A percentile compares a stretch with the other conserved stretches of the same genome.
Evolutionary conservation across 1,284 basidiomycete species (phyloP).

Genomic region (Neonothopanus nambi): DNA sequence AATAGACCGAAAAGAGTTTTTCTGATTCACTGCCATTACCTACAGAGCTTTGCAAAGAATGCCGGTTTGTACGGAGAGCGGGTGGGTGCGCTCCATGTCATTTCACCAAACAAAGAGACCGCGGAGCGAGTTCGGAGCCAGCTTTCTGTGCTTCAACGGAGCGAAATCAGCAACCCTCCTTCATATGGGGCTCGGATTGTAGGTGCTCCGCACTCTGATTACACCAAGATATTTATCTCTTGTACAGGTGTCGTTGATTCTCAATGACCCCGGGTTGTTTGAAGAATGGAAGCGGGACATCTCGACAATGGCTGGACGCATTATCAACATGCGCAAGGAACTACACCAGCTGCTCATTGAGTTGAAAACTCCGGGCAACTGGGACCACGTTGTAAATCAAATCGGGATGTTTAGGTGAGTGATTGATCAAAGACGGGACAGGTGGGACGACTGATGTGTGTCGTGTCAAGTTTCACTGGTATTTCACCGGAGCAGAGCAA

Average conservation of each 20-base stretch:
- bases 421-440: not conserved
- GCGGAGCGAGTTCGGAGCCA: slow-evolving; percentile 81
- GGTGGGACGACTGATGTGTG: slow-evolving; percentile 7
- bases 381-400: slow-evolving; percentile 89
- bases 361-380: slow-evolving; percentile 88
- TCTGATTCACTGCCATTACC: not conserved
- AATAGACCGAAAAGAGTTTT: not conserved
- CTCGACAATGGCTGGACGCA: slow-evolving; percentile 87
- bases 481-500: slow-evolving; percentile 70
- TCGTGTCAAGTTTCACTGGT: slow-evolving; percentile 81
- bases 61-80: slow-evolving; percentile 93
- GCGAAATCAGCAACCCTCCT: slow-evolving; percentile 94
- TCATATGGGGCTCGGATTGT: slow-evolving; percentile 89
- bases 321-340: slow-evolving; percentile 88
- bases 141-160: slow-evolving; percentile 83
- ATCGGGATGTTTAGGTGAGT: slow-evolving; percentile 91
- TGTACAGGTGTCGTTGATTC: slow-evolving; percentile 70
- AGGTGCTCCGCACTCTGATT: slow-evolving; percentile 28
- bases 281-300: slow-evolving; percentile 91
- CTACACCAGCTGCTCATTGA: slow-evolving; percentile 79
- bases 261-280: slow-evolving; percentile 74
- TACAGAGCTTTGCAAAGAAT: slow-evolving; percentile 93
- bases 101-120: slow-evolving; percentile 61
- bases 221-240: not conserved
- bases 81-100: slow-evolving; percentile 82